Evolutionary conservation across 371 early-diverging fungal species (phyloP), one percentile per base, ranked within the genome.

Genomic region (Mucor sp.): DNA sequence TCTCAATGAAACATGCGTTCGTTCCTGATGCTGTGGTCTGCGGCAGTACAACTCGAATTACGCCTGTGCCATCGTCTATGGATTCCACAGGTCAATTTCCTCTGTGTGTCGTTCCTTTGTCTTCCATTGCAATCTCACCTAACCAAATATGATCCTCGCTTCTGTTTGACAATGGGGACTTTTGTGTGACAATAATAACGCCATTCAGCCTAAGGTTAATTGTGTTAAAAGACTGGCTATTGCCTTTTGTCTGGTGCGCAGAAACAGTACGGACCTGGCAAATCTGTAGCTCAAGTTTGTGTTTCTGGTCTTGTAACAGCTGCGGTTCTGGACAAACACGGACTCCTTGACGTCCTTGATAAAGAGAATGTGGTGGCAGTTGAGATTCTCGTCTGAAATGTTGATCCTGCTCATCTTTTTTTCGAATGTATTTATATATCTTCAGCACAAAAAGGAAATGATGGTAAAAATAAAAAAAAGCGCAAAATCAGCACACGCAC

Each of bases 51-150:
- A 60, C 61, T n/a, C 37, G 25, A n/a, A 72, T 68, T 0, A 63
- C 60, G 28, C 48, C 58, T 58, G 72, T 72, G n/a, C 72, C 68
- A 65, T 72, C 72, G 37, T 72, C 72, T 72, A 48, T 43, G n/a
- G 9, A 43, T 33, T 33, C 6, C 4, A 1, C 33, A 33, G 33
- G 33, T 33, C 33, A 33, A 33, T 33, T 6, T 33, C 33, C 17
- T 43, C 41, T 41, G 15, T 41, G 11, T 32, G 7, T 32, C 17
- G 6, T 43, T 43, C n/a, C 43, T 7, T 48, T 11, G 2, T 3
- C 9, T 48, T 48, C 48, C 6, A 23, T 11, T 3, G 23, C 48
- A 48, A 33, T 28, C 61, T 64, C 61, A 63, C 67, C 72, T 71
- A 67, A 60, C 72, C 68, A 67, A 35, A 71, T 30, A 48, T 57